Evolutionary conservation across 164 flowering plant genomes (phyloP).

Genomic region (Sedum album): DNA sequence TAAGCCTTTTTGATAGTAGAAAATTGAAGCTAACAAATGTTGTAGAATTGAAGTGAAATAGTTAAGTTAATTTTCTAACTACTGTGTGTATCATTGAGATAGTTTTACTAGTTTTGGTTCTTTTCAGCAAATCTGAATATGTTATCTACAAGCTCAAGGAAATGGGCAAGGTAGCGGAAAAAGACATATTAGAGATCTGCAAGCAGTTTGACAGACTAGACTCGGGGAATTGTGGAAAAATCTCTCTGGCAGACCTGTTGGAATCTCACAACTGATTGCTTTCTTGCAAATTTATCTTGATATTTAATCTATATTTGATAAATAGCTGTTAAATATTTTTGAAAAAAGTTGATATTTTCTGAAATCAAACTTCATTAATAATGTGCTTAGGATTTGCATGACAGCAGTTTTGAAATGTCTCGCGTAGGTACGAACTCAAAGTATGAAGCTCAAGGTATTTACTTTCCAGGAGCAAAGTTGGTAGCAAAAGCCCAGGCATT

Average conservation of each 20-base stretch:
- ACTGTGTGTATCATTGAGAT: background rate
- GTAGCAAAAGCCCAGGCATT: constrained; percentile 6
- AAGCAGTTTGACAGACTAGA: constrained; percentile 58
- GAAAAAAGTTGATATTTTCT: too few species aligned
- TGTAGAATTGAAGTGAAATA: too few species aligned
- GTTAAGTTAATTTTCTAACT: too few species aligned
- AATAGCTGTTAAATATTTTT: too few species aligned
- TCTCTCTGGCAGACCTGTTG: constrained; percentile 65
- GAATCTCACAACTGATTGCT: constrained; percentile 20
- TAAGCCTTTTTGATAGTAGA: too few species aligned
- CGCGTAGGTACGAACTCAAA: background rate
- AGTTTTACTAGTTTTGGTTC: background rate
- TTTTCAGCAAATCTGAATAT: constrained; percentile 63
- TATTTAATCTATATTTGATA: too few species aligned
- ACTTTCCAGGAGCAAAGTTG: constrained; percentile 1
- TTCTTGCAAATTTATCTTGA: too few species aligned
- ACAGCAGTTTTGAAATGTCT: background rate
- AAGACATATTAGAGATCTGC: constrained; percentile 53
- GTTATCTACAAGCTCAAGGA: constrained; percentile 77
- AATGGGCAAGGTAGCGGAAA: constrained; percentile 60
- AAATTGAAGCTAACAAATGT: background rate
- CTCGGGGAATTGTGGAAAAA: constrained; percentile 58
- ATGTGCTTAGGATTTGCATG: background rate
- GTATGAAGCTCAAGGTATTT: background rate
- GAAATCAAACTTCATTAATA: background rate